Evolutionary conservation across 1,139 yeast species (phyloP), one percentile per base, ranked within the genome.

Genomic region (Saccharomycopsis hybrid): DNA sequence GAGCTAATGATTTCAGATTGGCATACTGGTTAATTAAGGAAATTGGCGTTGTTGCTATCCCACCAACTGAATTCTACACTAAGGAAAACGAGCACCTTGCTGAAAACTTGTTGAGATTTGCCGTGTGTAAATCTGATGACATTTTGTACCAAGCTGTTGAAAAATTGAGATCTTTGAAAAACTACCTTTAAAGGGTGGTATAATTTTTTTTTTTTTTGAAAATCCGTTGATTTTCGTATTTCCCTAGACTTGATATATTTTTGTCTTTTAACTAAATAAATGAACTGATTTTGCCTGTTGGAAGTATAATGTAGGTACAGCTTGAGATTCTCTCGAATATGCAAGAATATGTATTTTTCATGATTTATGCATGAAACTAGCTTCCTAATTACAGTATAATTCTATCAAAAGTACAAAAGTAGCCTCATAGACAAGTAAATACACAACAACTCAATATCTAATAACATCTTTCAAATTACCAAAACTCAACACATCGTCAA

Each of bases 1-100:
- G 85, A 49, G 90, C 96, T 29, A 79, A 80, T 57, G 98, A 92
- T 69, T 92, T 88, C 72, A 80, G 80, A 62, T 73, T 85, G 57
- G 94, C 96, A 0, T 87, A 87, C 68, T 92, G 97, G 97, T 73
- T 92, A 55, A 87, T 89, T 60, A 82, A 80, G 63, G 96, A 90
- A 63, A 67, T 92, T 51, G 98, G 98, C 3, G 95, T 92, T 43
- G 97, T 92, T 28, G 85, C 95, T 4, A 90, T 92, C 58, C 98
- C 98, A 9, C 97, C 97, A 32, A 85, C 96, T 3, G 98, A 90
- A 65, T 92, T 92, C 63, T 80, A 87, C 62, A 76, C 79, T 43
- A 74, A 78, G 44, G 82, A 85, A 64, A 77, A 78, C 54, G 90
- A 86, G 33, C 74, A 78, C 53, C 78, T 82, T 18, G 89, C 92